Conservation (phyloP, 805 yeast genomes). For the Saturnispora sekii region DNA sequence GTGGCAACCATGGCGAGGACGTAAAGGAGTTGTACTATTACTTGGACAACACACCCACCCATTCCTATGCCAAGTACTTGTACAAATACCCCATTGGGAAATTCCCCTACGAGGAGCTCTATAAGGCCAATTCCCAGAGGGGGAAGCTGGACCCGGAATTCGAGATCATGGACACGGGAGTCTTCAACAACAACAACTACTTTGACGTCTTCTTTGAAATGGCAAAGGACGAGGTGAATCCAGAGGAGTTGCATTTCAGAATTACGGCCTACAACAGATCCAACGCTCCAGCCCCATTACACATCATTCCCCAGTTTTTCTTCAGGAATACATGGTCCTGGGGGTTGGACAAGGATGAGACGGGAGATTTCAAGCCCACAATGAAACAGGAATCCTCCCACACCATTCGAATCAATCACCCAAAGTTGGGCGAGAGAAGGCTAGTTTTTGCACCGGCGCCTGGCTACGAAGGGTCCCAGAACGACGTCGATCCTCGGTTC, state of each 20-base stretch:
- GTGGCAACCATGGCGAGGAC: constrained; percentile 92
- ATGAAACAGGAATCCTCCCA: constrained; percentile 33
- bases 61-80: constrained; percentile 81
- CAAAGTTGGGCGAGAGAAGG: constrained; percentile 57
- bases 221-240: constrained; percentile 77
- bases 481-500: constrained; percentile 67
- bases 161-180: constrained; percentile 75
- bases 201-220: constrained; percentile 84
- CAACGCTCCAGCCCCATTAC: constrained; percentile 77
- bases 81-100: constrained; percentile 87
- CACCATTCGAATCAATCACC: constrained; percentile 53
- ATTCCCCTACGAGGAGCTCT: constrained; percentile 73
- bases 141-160: constrained; percentile 63
- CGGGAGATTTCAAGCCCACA: constrained; percentile 33
- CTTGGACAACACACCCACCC: constrained; percentile 87
- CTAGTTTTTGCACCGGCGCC: constrained; percentile 78
- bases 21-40: constrained; percentile 81
- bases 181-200: constrained; percentile 61
- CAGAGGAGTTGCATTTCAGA: constrained; percentile 72
- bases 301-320: constrained; percentile 73
- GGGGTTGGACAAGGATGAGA: constrained; percentile 42
- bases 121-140: constrained; percentile 56
- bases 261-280: constrained; percentile 84
- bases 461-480: constrained; percentile 45
- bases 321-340: constrained; percentile 93